phyloP scores from a whole-genome alignment of 805 yeast species.

The Candida vaughaniae region DNA sequence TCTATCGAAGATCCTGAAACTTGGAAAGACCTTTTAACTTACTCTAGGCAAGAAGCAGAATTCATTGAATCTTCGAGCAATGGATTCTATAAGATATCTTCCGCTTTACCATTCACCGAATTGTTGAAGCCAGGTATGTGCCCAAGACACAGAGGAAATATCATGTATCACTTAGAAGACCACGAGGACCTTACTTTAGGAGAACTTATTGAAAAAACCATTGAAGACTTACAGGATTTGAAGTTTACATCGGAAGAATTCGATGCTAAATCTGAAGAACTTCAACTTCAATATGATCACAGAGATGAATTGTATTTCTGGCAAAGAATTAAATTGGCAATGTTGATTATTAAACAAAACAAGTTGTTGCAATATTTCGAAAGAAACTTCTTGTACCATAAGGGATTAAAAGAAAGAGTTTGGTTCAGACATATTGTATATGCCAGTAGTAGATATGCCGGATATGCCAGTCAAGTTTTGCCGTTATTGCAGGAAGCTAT shows the following conservation, averaged over 20 bases:
- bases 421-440: constrained; percentile 67
- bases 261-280: constrained; percentile 25
- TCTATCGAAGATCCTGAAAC: constrained; percentile 15
- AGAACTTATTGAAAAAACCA: constrained; percentile 23
- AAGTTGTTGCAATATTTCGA: constrained; percentile 47
- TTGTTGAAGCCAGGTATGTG: constrained; percentile 11
- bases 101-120: constrained; percentile 20
- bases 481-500: constrained; percentile 63
- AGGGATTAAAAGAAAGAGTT: constrained; percentile 48
- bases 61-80: constrained; percentile 17
- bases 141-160: constrained; percentile 10
- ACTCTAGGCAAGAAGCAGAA: constrained; percentile 15
- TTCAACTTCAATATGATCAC: constrained; percentile 31
- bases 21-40: constrained; percentile 16
- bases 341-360: constrained; percentile 33
- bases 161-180: constrained; percentile 7
- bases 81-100: constrained; percentile 17
- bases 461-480: constrained; percentile 50
- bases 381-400: constrained; percentile 47
- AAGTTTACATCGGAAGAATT: constrained; percentile 23
- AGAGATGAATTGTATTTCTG: constrained; percentile 34
- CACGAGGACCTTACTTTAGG: constrained; percentile 11
- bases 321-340: constrained; percentile 32
- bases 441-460: constrained; percentile 57
- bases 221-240: constrained; percentile 20